Evolutionary conservation across 352 stramenopile species (phyloP), one percentile per base, ranked within the genome.

Genomic region (Phytophthora crassamura): DNA sequence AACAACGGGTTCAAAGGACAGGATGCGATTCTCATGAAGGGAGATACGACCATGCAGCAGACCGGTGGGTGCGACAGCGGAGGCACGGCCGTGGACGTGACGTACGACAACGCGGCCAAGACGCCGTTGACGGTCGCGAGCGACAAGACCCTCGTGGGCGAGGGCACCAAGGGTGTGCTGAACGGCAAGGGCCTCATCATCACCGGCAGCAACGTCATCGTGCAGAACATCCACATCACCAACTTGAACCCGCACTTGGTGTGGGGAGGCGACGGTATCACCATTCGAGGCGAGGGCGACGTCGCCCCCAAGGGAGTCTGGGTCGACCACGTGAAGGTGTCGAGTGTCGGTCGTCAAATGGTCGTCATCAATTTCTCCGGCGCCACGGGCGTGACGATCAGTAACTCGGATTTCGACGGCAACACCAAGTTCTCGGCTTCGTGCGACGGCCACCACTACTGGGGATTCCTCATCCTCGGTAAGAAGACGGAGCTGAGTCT

Each of bases 391-490:
- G 28, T 81, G 38, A 84, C 75, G 3, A 74, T 84, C 59, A 80
- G 65, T 30, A 79, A 81, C 52, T 77, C 59, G 18, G 73, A 82
- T n/a, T 85, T 82, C 53, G 74, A 85, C 40, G 77, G 77, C n/a
- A 53, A 49, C 12, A 82, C 77, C 1, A 41, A 53, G 18, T 83
- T 67, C 38, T 82, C 74, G 28, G 47, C 70, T 3, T 71, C 77
- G n/a, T 85, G 77, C 52, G 73, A 85, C n/a, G 73, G 74, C 7
- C 73, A 65, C 45, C 77, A 85, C 55, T 86, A 86, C 60, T 86
- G 72, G 69, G 58, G 49, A 0, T 74, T 74, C 41, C 54, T 76
- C 28, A 50, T 76, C 22, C 66, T 54, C 10, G 67, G 67, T n/a
- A 39, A 33, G 2, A 63, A 51, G 38, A 77, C 67, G 10, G 54